These are phyloP conservation scores for Hypholoma fasciculare DNA, from an alignment of 768 basidiomycete genomes.

Conservation along the genomic window DNA sequence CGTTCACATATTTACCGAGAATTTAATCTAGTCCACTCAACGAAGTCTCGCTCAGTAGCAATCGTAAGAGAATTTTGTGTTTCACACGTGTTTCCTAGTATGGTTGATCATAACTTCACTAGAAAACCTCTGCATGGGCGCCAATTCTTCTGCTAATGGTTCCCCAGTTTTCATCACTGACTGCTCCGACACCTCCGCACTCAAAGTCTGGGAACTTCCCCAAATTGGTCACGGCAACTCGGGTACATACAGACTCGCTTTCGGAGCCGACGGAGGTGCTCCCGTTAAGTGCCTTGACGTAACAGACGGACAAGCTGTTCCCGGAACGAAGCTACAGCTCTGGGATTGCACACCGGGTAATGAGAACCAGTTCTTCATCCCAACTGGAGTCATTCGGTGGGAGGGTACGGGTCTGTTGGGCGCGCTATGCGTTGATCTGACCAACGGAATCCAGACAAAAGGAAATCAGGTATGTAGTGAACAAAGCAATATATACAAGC, in stretches of 20 bases:
- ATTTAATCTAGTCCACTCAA: background rate
- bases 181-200: background rate
- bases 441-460: background rate
- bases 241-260: background rate
- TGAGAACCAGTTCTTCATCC: background rate
- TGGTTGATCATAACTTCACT: background rate
- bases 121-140: slow-evolving; percentile 2
- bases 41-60: background rate
- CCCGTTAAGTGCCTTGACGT: slow-evolving; percentile 4
- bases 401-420: background rate
- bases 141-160: slow-evolving; percentile 1
- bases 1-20: background rate
- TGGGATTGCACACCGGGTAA: background rate
- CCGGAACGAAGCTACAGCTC: slow-evolving; percentile 2
- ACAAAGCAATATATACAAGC: background rate
- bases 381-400: background rate
- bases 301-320: background rate
- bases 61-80: background rate
- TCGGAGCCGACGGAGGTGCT: background rate
- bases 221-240: slow-evolving; percentile 4
- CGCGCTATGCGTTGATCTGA: background rate
- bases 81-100: background rate
- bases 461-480: background rate
- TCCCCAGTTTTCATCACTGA: background rate
- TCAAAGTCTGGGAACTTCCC: slow-evolving; percentile 3